Conservation (phyloP, 2,329 filamentous ascomycete genomes). For the Cladosporium sp. region DNA sequence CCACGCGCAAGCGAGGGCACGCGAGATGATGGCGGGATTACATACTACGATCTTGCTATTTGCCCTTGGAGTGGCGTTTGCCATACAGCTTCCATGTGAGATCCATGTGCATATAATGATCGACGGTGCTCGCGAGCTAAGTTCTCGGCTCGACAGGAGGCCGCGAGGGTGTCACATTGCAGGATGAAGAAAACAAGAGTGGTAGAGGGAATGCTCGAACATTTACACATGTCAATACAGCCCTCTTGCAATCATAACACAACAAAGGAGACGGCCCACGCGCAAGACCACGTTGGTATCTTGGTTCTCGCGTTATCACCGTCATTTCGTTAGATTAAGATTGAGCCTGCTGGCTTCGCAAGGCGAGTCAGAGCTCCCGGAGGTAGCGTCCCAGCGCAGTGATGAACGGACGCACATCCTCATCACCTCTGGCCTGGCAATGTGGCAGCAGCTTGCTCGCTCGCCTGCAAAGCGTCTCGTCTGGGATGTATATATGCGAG, state of each 20-base stretch:
- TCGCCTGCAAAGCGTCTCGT: background rate
- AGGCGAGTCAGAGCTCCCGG: background rate
- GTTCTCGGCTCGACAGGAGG: background rate
- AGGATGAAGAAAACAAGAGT: background rate
- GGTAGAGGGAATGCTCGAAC: background rate
- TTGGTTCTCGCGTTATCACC: background rate
- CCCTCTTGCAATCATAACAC: background rate
- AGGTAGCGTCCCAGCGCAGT: conserved; percentile 4
- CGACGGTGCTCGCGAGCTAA: background rate
- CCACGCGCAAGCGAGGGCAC: background rate
- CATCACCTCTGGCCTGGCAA: background rate
- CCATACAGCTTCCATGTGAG: background rate
- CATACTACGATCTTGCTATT: background rate
- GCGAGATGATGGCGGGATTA: background rate
- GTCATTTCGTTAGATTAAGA: conserved; percentile 6
- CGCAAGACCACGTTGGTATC: background rate
- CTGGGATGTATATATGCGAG: background rate
- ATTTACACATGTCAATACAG: background rate
- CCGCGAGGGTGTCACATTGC: background rate
- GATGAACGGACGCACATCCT: conserved; percentile 3
- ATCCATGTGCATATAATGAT: conserved; percentile 2
- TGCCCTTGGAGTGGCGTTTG: background rate
- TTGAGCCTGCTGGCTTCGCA: background rate
- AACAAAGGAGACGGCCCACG: background rate
- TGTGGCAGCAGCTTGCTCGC: background rate